Base-by-base conservation (phyloP, 2,329 filamentous ascomycete species). In the Monosporascus sp. region DNA sequence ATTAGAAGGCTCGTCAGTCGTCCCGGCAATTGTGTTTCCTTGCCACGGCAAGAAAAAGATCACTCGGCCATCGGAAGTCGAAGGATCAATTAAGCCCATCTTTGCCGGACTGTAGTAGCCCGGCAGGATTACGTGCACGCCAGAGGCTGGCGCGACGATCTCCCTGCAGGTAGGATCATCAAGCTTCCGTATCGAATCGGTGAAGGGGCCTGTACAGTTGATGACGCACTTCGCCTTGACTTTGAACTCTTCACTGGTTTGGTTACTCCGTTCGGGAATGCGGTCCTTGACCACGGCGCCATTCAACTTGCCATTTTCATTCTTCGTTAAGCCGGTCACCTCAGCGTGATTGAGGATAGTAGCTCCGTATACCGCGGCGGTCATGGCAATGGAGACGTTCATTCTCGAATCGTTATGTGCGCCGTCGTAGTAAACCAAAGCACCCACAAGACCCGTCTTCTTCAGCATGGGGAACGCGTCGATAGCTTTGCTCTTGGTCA, bases 31-130 rank as follows among this genome's bases (percentile, higher is more conserved):
- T 15, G 90, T 95, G 73, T 94, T 94, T 48, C 90, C 90, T 73
- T 95, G 90, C 90, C 90, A 95, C 22, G 90, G 90, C 41, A 95
- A 78, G 79, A 96, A 95, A 82, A 95, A 95, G 65, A 95, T 93
- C 48, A 95, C 90, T 67, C 90, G 83, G 20, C 90, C 90, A 65
- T 95, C 90, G 1, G 90, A 95, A 2, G 90, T 94, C 41, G 84
- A 84, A 5, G 90, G 90, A 64, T 96, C 90, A 62, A 95, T 89
- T 41, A 95, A 78, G 56, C 90, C 90, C 89, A 95, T 94, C 65
- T 91, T 86, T 20, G 85, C 80, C 44, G 90, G 90, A 62, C 86
- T 89, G 76, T 88, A 94, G 74, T 94, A 95, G 47, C 90, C 90
- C 22, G 90, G 90, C 2, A 96, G 82, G 58, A 95, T 87, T 56